Conservation (phyloP, 306 rosid genomes). For the Phaseolus lunatus region DNA sequence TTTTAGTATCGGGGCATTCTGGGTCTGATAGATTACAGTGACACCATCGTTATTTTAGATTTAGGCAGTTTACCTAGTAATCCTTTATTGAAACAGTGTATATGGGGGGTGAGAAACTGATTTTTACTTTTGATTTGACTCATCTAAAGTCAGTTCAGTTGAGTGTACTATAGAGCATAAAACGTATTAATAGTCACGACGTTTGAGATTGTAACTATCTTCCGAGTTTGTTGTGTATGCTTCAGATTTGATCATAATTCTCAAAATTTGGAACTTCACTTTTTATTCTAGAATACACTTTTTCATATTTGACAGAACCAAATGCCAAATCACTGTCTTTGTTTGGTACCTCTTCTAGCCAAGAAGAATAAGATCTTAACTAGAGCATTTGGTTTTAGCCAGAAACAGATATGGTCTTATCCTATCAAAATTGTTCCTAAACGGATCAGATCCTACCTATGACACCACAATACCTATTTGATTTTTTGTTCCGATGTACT, state of each 20-base stretch:
- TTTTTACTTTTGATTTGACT: not conserved
- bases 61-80: not conserved
- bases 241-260: not conserved
- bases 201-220: not conserved
- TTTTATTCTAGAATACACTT: not conserved
- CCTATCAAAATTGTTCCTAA: no score
- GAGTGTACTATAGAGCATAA: not conserved
- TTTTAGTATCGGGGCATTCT: not conserved
- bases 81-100: not conserved
- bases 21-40: not conserved
- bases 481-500: not conserved
- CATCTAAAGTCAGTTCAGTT: not conserved
- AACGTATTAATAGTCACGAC: not conserved
- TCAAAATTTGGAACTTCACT: not conserved
- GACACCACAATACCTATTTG: not conserved
- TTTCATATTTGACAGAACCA: not conserved
- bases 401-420: no score
- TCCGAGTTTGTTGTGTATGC: not conserved
- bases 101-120: conserved; percentile 9
- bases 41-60: not conserved
- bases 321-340: not conserved
- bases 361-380: no score
- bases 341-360: no score
- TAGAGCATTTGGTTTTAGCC: no score
- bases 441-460: no score